Conservation (phyloP, 139 green algal genomes). For the Mychonastes homosphaera region DNA sequence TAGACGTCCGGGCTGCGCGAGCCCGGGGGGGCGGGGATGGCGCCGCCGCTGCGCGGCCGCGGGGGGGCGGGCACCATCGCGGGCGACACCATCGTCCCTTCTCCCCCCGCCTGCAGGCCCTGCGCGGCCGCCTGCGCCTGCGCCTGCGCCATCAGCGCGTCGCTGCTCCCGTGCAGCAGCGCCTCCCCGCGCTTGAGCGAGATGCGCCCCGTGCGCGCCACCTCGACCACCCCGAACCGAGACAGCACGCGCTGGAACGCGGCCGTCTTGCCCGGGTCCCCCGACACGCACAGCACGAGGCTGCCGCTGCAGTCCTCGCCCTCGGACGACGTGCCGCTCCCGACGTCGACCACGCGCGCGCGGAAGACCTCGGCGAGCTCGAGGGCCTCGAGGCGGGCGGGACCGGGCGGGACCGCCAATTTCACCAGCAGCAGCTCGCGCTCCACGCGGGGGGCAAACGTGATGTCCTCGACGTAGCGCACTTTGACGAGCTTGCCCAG, state of each 20-base stretch:
- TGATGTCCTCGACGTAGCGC: conserved; percentile 93
- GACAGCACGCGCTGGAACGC: conserved; percentile 55
- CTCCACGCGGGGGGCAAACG: conserved; percentile 44
- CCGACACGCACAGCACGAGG: conserved; percentile 61
- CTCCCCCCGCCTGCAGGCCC: no score
- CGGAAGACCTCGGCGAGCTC: conserved; percentile 89
- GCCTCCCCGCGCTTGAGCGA: conserved; percentile 65
- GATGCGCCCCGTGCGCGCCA: conserved; percentile 88
- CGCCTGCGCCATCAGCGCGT: no score
- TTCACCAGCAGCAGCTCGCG: conserved; percentile 93
- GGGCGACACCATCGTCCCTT: no score
- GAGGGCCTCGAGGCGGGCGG: conserved; percentile 70
- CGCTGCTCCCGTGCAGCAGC: conserved; percentile 36
- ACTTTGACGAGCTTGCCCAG: conserved; percentile 95
- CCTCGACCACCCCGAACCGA: conserved; percentile 73
- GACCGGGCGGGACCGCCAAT: conserved; percentile 49
- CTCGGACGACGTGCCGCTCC: conserved; percentile 49
- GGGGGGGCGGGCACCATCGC: no score
- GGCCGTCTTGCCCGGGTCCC: conserved; percentile 83
- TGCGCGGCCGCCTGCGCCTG: no score
- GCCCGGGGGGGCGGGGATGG: conserved; percentile 1
- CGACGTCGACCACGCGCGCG: conserved; percentile 78
- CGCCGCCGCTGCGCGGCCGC: no score
- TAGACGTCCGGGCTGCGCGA: conserved; percentile 49
- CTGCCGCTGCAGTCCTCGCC: conserved; percentile 63